Evolutionary conservation across 257 asterid species (phyloP).

Genomic region (Echium plantagineum): DNA sequence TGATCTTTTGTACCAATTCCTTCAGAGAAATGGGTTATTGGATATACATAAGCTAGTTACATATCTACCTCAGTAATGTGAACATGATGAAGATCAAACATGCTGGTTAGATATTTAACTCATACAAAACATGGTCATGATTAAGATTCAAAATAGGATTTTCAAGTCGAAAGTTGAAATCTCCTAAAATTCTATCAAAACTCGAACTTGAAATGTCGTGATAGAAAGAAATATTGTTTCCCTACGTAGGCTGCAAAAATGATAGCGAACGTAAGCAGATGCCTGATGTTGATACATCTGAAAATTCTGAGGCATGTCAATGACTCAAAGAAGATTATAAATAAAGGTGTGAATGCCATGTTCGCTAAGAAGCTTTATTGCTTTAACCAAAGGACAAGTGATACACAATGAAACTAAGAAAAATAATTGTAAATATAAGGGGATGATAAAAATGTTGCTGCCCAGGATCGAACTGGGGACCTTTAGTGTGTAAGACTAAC

Average conservation of each 20-base stretch:
- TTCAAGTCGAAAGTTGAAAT: slow-evolving; percentile 52
- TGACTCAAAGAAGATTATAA: slow-evolving; percentile 37
- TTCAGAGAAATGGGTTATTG: not conserved
- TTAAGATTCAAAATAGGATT: slow-evolving; percentile 24
- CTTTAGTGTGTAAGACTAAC: slow-evolving; percentile 43
- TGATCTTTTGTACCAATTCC: not conserved
- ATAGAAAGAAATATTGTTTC: slow-evolving; percentile 32
- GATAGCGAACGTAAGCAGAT: slow-evolving; percentile 37
- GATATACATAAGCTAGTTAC: no score
- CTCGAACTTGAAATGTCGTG: slow-evolving; percentile 43
- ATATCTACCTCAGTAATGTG: no score
- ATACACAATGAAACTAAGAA: slow-evolving; percentile 28
- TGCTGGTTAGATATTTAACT: not conserved
- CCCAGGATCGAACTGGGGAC: slow-evolving; percentile 55
- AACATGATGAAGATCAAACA: not conserved
- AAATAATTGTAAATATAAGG: no score
- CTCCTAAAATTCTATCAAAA: slow-evolving; percentile 48
- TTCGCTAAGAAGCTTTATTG: slow-evolving; percentile 41
- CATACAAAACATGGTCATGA: not conserved
- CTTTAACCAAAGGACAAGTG: slow-evolving; percentile 35
- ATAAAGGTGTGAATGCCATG: slow-evolving; percentile 42
- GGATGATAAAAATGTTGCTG: slow-evolving; percentile 10
- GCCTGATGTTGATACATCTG: slow-evolving; percentile 42
- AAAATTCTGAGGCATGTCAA: slow-evolving; percentile 34
- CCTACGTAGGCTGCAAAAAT: slow-evolving; percentile 30